Conservation (phyloP, 1,284 basidiomycete genomes). For the Sporisorium reilianum region DNA sequence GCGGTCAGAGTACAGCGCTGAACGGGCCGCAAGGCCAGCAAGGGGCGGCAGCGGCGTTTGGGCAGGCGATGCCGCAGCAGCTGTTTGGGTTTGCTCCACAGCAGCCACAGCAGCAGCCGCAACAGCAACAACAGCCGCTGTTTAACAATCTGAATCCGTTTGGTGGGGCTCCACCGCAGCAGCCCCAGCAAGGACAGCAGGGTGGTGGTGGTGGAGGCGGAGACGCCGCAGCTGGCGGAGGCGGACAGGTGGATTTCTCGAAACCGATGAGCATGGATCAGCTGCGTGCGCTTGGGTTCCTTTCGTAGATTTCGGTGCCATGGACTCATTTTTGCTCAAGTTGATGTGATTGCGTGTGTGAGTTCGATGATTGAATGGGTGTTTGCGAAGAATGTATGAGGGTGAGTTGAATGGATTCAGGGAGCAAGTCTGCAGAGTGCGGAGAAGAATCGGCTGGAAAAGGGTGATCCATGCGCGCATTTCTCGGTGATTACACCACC, state of each 20-base stretch:
- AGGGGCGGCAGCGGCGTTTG: constrained; percentile 10
- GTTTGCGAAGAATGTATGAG: no score
- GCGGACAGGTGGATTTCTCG: constrained; percentile 27
- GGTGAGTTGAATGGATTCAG: no score
- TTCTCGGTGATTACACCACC: constrained; percentile 10
- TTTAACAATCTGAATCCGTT: constrained; percentile 14
- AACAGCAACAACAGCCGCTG: constrained; percentile 19
- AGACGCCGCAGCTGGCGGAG: background rate
- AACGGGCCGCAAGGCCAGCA: constrained; percentile 17
- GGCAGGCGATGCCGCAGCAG: constrained; percentile 16
- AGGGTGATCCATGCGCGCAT: constrained; percentile 15
- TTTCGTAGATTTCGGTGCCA: constrained; percentile 13
- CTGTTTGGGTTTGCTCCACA: constrained; percentile 13
- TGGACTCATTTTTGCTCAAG: no score
- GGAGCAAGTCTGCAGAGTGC: no score
- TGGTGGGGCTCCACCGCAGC: background rate
- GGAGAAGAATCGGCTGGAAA: no score
- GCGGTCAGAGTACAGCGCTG: constrained; percentile 12
- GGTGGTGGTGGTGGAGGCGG: constrained; percentile 4
- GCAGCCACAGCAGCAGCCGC: constrained; percentile 14
- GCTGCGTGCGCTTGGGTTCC: constrained; percentile 42
- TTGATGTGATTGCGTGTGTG: no score
- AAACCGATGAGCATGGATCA: constrained; percentile 52
- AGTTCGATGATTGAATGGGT: no score
- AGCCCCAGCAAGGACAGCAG: constrained; percentile 6